Percentiles rank a stretch among this genome's conserved stretches.
These are phyloP conservation scores for Penicillium odoratum DNA, from an alignment of 495 filamentous ascomycete genomes.

Conservation along the genomic window DNA sequence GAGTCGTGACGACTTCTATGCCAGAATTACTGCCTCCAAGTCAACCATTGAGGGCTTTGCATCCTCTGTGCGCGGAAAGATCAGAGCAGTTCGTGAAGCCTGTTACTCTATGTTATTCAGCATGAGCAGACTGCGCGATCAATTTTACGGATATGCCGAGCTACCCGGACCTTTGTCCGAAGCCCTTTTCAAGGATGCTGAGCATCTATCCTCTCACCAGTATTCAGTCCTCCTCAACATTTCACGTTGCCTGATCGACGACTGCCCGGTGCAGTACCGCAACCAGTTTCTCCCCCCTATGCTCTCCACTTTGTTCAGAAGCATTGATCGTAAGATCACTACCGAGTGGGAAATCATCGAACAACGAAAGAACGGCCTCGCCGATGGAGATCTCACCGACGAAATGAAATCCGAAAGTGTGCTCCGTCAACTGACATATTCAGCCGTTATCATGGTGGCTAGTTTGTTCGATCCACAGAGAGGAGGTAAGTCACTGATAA, in stretches of 20 bases:
- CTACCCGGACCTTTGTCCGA: slow-evolving; percentile 81
- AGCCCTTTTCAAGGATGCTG: slow-evolving; percentile 80
- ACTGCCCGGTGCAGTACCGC: slow-evolving; percentile 78
- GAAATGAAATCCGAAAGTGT: slow-evolving; percentile 99
- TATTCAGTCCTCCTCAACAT: slow-evolving; percentile 86
- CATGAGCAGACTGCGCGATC: slow-evolving; percentile 81
- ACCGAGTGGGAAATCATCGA: slow-evolving; percentile 75
- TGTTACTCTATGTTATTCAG: slow-evolving; percentile 92
- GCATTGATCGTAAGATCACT: slow-evolving; percentile 83
- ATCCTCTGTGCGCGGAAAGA: slow-evolving; percentile 83
- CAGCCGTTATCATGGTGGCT: slow-evolving; percentile 86
- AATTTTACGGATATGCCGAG: slow-evolving; percentile 86
- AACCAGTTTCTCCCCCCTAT: slow-evolving; percentile 84
- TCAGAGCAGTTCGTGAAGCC: slow-evolving; percentile 85
- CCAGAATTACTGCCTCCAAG: slow-evolving; percentile 83
- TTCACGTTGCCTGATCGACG: slow-evolving; percentile 81
- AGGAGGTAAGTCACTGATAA: slow-evolving; percentile 34
- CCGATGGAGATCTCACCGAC: slow-evolving; percentile 72
- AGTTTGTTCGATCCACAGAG: slow-evolving; percentile 77
- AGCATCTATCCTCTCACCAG: slow-evolving; percentile 87
- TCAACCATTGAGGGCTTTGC: slow-evolving; percentile 89
- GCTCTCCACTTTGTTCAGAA: slow-evolving; percentile 74
- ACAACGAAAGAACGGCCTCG: slow-evolving; percentile 61
- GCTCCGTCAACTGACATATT: slow-evolving; percentile 87
- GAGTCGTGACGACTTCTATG: slow-evolving; percentile 94